phyloP scores from a whole-genome alignment of 1,284 basidiomycete genomes.

The Trichosporon coremiiforme region DNA sequence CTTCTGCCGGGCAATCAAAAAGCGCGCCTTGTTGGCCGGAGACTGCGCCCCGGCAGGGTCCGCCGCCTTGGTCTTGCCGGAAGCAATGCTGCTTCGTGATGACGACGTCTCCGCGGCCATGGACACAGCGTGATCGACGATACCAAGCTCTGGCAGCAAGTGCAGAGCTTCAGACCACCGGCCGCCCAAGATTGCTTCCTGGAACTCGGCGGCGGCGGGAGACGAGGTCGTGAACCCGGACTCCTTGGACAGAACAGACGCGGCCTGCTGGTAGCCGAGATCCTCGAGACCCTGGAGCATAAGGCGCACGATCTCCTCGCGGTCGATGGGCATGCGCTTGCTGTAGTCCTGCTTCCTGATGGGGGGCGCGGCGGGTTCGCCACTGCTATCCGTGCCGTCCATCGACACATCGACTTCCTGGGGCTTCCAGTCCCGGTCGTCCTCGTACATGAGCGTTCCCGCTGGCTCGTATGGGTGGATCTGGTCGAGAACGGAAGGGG shows the following conservation, averaged over 20 bases:
- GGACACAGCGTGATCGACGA: constrained; percentile 47
- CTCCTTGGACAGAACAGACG: constrained; percentile 82
- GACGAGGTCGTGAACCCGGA: constrained; percentile 88
- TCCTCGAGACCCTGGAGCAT: constrained; percentile 88
- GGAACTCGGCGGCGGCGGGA: constrained; percentile 75
- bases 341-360: constrained; percentile 31
- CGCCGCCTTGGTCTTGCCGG: constrained; percentile 39
- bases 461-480: constrained; percentile 24
- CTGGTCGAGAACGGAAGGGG: constrained; percentile 14
- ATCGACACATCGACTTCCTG: constrained; percentile 24
- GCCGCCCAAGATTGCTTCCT: constrained; percentile 77
- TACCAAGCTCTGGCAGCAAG: constrained; percentile 69
- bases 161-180: constrained; percentile 80
- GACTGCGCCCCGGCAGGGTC: constrained; percentile 55
- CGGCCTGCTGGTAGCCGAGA: constrained; percentile 90
- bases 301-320: constrained; percentile 88
- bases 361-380: constrained; percentile 9
- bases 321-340: constrained; percentile 62
- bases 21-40: constrained; percentile 64
- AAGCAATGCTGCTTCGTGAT: constrained; percentile 40
- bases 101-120: constrained; percentile 27
- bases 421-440: constrained; percentile 47
- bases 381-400: constrained; percentile 31
- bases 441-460: constrained; percentile 48
- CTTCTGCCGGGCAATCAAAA: constrained; percentile 90